Evolutionary conservation across 352 stramenopile genomes (phyloP), one percentile per base, ranked within the genome.

Genomic region (Globisporangium perplexum): DNA sequence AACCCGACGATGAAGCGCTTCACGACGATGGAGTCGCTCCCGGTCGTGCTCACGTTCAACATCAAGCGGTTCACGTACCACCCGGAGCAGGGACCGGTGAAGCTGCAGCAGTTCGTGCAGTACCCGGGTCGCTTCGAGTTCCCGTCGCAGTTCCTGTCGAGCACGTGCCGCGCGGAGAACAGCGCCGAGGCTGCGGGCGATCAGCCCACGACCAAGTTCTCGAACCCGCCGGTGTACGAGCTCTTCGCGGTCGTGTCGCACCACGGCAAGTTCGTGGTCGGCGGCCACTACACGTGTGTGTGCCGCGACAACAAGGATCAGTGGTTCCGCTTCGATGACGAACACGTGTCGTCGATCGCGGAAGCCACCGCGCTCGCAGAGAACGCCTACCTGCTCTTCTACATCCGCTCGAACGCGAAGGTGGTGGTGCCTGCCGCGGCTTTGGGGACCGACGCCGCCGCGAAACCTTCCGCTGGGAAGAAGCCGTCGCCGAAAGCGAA

Each of bases 1-100:
- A 51, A 66, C 48, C 61, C 70, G 17, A 75, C 59, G 12, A 88
- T 90, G 74, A 89, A 87, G 58, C 80, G 85, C 35, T 72, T 78
- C 48, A 86, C 77, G 49, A 81, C 68, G 12, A 74, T 92, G 38
- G 83, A 93, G 48, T 73, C 80, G 3, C 65, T 93, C 7, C 83
- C 83, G 4, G 77, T 86, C 28, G 83, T 93, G 49, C 57, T 93
- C 31, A 92, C 77, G 20, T 60, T 91, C 47, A 90, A 86, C 53
- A 75, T 93, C 63, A 93, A 93, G 66, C 78, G 83, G 4, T 93
- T 93, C 55, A 90, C 83, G 28, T 93, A 92, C 60, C 77, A 93
- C 55, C 81, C 80, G 0, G 72, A 88, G 49, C 72, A 81, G 3
- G 83, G 83, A 0, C 83, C 83, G 0, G 77, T 93, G 15, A 93